phyloP scores from a whole-genome alignment of 495 filamentous ascomycete species.

The Trichoderma orchidacearum region DNA sequence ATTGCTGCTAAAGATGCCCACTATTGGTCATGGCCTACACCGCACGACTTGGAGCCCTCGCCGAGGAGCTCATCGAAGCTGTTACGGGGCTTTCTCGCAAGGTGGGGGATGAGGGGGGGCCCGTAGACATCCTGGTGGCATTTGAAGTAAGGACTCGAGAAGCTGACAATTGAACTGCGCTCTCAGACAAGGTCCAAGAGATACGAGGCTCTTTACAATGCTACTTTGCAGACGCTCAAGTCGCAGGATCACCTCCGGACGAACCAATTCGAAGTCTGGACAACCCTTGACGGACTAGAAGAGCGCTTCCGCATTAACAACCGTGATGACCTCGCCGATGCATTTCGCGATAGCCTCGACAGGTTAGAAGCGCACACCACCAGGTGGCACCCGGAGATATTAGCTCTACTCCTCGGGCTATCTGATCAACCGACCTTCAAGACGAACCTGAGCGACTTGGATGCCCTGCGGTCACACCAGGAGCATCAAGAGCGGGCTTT shows the following conservation, averaged over 20 bases:
- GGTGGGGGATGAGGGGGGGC: not conserved
- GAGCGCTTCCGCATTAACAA: slow-evolving; percentile 77
- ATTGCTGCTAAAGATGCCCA: not conserved
- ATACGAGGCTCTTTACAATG: slow-evolving; percentile 35
- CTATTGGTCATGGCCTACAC: slow-evolving; percentile 29
- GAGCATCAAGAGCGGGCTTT: slow-evolving; percentile 29
- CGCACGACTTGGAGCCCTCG: slow-evolving; percentile 31
- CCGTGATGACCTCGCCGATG: slow-evolving; percentile 69
- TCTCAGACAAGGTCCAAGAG: slow-evolving; percentile 5
- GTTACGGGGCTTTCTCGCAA: slow-evolving; percentile 12
- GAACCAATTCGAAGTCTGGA: slow-evolving; percentile 77
- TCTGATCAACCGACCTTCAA: slow-evolving; percentile 68
- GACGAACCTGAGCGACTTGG: slow-evolving; percentile 48
- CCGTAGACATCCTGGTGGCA: not conserved
- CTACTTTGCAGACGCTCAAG: slow-evolving; percentile 39
- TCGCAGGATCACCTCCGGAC: slow-evolving; percentile 53
- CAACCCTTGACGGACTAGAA: slow-evolving; percentile 62
- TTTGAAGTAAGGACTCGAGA: not conserved
- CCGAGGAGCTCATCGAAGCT: slow-evolving; percentile 39
- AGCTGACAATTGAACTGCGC: not conserved
- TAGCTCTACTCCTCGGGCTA: slow-evolving; percentile 68
- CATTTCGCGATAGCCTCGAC: slow-evolving; percentile 47
- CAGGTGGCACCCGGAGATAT: slow-evolving; percentile 61
- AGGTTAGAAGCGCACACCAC: slow-evolving; percentile 37
- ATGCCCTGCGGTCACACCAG: slow-evolving; percentile 30